A percentile compares a stretch with the other conserved stretches of the same genome.
Evolutionary conservation across 202 grass and related monocot genomes (phyloP).

Genomic region (Schoenoplectus triqueter): DNA sequence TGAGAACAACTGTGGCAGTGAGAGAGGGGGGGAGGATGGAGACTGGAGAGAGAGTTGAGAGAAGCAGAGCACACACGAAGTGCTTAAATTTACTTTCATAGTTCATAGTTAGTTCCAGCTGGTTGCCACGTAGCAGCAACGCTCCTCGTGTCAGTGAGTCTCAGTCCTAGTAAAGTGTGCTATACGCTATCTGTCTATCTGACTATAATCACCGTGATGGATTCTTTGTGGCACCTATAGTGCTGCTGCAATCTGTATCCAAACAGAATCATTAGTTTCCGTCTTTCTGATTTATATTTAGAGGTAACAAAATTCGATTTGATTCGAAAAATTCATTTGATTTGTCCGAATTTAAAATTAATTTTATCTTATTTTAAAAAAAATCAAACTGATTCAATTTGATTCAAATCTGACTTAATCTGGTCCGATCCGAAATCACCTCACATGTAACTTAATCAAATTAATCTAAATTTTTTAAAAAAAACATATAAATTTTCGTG

Average conservation of each 20-base stretch:
- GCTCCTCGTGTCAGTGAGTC: slow-evolving; percentile 3
- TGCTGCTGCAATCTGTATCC: neutral
- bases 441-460: too few relatives aligned
- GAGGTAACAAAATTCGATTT: too few relatives aligned
- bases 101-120: neutral
- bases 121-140: slow-evolving; percentile 7
- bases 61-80: neutral
- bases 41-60: neutral
- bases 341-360: too few relatives aligned
- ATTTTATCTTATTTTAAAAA: too few relatives aligned
- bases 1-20: neutral
- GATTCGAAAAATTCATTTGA: too few relatives aligned
- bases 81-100: neutral
- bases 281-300: too few relatives aligned
- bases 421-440: too few relatives aligned
- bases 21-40: neutral
- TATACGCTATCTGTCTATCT: neutral
- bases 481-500: too few relatives aligned
- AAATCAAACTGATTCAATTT: too few relatives aligned
- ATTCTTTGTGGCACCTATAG: neutral
- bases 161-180: neutral
- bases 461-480: too few relatives aligned
- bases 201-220: neutral
- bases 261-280: too few relatives aligned
- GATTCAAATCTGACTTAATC: too few relatives aligned